Base-by-base conservation (phyloP, 1,139 yeast species). In the Candida labiduridarum region DNA sequence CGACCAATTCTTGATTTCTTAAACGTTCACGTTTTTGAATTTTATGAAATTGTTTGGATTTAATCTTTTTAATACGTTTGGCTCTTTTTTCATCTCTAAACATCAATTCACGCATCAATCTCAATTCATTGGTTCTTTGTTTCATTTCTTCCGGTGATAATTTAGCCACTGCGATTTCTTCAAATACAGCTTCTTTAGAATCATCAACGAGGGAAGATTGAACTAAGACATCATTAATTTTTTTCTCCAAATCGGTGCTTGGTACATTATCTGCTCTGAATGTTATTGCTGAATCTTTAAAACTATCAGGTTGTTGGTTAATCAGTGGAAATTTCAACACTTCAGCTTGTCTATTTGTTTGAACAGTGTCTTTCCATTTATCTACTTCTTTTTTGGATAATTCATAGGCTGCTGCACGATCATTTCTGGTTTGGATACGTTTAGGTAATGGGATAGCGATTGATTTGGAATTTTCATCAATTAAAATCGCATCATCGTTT, bases 21-120 rank as follows among this genome's bases (percentile, higher is more conserved):
- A 87, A 71, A 57, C 90, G 74, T 64, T 92, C 97, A 68, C 87
- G 88, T 78, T 92, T 90, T 63, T 89, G 86, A 50, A 92, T 86
- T 64, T 89, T 86, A 62, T 90, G 89, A 70, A 85, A 94, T 6
- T 90, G 81, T 68, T 92, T 95, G 43, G 97, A 90, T 69, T 94
- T 94, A 69, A 94, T 94, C 72, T 92, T 94, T 74, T 92, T 92
- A 61, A 94, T 80, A 60, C 99, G 81, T 67, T 83, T 90, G 18
- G 98, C 91, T 64, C 89, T 86, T 62, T 85, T 83, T 71, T 94
- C 97, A 62, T 94, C 97, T 63, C 98, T 81, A 71, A 91, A 94
- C 96, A 94, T 89, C 56, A 94, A 79, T 63, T 94, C 99, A 56
- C 99, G 82, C 97, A 91, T 91, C 62, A 87, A 70, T 59, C 98